Percentiles rank a stretch among this genome's conserved stretches.
Conservation (phyloP, 495 filamentous ascomycete genomes). For the Acidomyces sp. region DNA sequence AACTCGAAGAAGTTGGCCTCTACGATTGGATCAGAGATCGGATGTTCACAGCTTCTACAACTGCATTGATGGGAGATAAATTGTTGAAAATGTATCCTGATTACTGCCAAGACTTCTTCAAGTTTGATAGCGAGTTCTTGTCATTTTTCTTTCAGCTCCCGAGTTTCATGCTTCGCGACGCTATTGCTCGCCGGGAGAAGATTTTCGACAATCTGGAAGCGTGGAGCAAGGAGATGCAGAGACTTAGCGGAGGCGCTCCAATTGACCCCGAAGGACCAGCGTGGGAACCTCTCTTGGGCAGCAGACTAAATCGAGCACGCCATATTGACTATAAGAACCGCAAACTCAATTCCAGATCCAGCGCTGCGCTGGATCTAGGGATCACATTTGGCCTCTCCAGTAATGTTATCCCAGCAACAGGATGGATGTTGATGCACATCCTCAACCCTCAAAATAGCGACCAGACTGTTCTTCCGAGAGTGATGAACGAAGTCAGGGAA, state of each 20-base stretch:
- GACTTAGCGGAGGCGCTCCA: conserved; percentile 8
- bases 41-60: conserved; percentile 20
- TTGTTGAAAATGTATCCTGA: conserved; percentile 19
- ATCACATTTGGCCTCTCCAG: conserved; percentile 18
- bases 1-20: conserved; percentile 9
- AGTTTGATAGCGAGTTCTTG: conserved; percentile 19
- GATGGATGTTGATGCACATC: conserved; percentile 23
- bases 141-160: conserved; percentile 17
- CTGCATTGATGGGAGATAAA: conserved; percentile 18
- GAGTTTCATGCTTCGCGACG: conserved; percentile 11
- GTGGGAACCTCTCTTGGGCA: conserved; percentile 19
- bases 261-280: conserved; percentile 17
- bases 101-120: conserved; percentile 19
- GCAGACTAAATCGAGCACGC: conserved; percentile 11
- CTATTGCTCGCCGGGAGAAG: conserved; percentile 7
- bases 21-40: conserved; percentile 18
- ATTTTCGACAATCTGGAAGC: conserved; percentile 12
- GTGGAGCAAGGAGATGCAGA: conserved; percentile 15
- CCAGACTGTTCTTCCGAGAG: conserved; percentile 8
- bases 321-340: conserved; percentile 14
- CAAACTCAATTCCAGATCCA: conserved; percentile 8
- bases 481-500: conserved; percentile 15
- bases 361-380: conserved; percentile 17
- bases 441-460: conserved; percentile 18
- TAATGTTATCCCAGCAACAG: conserved; percentile 20